Percentiles rank a stretch among this genome's conserved stretches.
Evolutionary conservation across 176 grass and related monocot genomes (phyloP).

Genomic region (Themeda triandra): DNA sequence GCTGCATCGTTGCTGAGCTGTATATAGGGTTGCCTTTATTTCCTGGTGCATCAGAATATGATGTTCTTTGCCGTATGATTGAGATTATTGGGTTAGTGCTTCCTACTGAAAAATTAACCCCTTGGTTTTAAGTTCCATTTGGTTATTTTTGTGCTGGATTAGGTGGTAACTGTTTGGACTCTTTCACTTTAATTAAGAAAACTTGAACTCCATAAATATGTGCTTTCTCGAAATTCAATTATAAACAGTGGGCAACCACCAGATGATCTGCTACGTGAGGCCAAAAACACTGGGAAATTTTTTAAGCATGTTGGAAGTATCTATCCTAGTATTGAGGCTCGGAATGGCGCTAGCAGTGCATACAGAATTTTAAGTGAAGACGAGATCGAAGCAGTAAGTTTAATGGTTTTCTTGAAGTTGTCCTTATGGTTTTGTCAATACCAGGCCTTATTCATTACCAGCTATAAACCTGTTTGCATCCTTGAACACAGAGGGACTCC

Average conservation of each 20-base stretch:
- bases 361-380: constrained; percentile 83
- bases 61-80: constrained; percentile 88
- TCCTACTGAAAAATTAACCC: constrained; percentile 5
- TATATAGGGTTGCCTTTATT: constrained; percentile 98
- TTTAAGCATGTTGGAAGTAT: constrained; percentile 82
- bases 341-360: constrained; percentile 41
- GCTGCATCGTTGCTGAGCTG: constrained; percentile 90
- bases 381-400: constrained; percentile 83
- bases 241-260: constrained; percentile 79
- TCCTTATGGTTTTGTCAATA: constrained; percentile 15
- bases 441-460: constrained; percentile 10
- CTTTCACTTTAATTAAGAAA: constrained; percentile 27
- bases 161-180: constrained; percentile 9
- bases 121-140: constrained; percentile 13
- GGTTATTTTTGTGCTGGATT: constrained; percentile 14
- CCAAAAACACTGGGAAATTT: constrained; percentile 74
- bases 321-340: constrained; percentile 43
- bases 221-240: constrained; percentile 32
- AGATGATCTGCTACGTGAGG: constrained; percentile 78
- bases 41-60: constrained; percentile 92
- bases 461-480: constrained; percentile 23
- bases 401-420: constrained; percentile 20
- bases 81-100: constrained; percentile 77
- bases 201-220: not conserved
- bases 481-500: constrained; percentile 66